Evolutionary conservation across 1,284 basidiomycete genomes (phyloP), one percentile per base, ranked within the genome.

Genomic region (Melanopsichium pennsylvanicum): DNA sequence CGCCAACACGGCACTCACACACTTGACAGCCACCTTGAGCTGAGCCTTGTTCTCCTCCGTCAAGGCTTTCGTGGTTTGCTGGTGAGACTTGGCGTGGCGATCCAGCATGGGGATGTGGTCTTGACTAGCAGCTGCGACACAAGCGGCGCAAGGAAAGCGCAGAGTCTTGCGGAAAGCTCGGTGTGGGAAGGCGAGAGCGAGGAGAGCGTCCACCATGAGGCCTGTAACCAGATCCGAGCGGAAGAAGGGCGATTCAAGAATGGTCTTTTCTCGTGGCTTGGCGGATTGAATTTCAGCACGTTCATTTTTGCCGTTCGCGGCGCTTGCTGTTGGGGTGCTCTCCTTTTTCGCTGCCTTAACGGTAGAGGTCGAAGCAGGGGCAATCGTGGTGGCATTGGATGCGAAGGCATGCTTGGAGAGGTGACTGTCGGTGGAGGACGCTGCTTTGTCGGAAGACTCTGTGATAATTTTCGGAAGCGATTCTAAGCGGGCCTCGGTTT

Each of bases 171-270:
- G 51, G 7, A 63, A 15, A 5, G 66, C 66, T 2, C 36, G 34
- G 27, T 63, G 66, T 13, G 66, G 66, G 27, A 69, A 69, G n/a
- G 55, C 15, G 7, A 59, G 56, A 12, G 56, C 38, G 8, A 63
- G 66, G 0, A 69, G 48, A 11, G 66, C 36, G 19, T 63, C 60
- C 27, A 63, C 66, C 55, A 69, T 63, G 16, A 63, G 47, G 2
- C 60, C 60, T 5, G 51, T 63, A 33, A 63, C 66, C 9, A 69
- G 56, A 36, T 69, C 66, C 3, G 60, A 21, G 15, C 66, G 60
- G 45, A 69, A 69, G 26, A 69, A 69, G 32, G 66, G 66, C 34
- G 66, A 69, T 16, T 59, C 60, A 34, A 69, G 60, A 27, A 69
- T 60, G 25, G 51, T 63, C 44, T 59, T 63, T 29, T 69, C 59